A percentile compares a stretch with the other conserved stretches of the same genome.
These are phyloP conservation scores for Litsea cubeba DNA, from an alignment of 164 flowering plant genomes.

Conservation along the genomic window DNA sequence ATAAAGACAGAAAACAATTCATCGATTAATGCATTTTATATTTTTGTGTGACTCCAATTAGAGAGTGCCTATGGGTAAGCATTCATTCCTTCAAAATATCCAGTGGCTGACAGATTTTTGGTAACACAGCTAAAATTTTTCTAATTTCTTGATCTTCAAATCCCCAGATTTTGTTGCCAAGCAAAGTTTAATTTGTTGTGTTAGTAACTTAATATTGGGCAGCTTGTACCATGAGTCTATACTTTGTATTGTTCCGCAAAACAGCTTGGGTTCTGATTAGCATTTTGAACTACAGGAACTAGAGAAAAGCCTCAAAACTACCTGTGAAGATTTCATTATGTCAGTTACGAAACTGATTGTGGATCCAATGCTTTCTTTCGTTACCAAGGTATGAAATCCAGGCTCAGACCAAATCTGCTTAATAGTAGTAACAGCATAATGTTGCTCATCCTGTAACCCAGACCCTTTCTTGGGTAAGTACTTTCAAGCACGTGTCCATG, in stretches of 20 bases:
- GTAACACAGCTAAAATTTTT: neutral
- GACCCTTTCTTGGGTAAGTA: neutral
- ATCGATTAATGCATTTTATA: too few relatives aligned
- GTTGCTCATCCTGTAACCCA: neutral
- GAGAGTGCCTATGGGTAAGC: neutral
- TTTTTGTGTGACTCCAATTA: neutral
- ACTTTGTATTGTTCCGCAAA: neutral
- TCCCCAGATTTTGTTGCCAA: neutral
- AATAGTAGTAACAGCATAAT: too few relatives aligned
- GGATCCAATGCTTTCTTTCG: slow-evolving; percentile 98
- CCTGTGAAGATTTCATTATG: slow-evolving; percentile 98
- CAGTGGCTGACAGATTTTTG: too few relatives aligned
- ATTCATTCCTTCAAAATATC: neutral
- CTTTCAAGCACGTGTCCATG: neutral
- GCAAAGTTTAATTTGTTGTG: too few relatives aligned
- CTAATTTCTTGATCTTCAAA: neutral
- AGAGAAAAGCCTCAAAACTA: slow-evolving; percentile 84
- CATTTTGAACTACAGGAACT: slow-evolving; percentile 53
- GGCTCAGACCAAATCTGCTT: neutral
- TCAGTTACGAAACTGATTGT: slow-evolving; percentile 89
- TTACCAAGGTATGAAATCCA: slow-evolving; percentile 62
- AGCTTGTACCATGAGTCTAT: neutral
- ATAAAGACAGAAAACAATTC: neutral
- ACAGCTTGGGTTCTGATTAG: too few relatives aligned
- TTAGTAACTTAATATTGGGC: neutral